Percentiles rank a stretch among this genome's conserved stretches.
These are phyloP conservation scores for Suillus sp. DNA, from an alignment of 768 basidiomycete genomes.

Conservation along the genomic window DNA sequence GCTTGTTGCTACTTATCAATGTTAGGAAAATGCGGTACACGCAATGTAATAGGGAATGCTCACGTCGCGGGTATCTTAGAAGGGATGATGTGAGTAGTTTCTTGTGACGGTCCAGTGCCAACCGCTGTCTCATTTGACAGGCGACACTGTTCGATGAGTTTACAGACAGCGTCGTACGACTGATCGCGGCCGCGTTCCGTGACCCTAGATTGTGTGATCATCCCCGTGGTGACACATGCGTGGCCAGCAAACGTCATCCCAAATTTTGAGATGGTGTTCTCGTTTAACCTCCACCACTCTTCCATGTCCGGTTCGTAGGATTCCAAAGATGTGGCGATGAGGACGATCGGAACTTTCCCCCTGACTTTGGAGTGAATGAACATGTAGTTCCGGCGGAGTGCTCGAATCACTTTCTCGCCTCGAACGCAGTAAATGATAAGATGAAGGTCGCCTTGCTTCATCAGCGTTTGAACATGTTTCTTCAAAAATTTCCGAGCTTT, in stretches of 20 bases:
- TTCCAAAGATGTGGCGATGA: slow-evolving; percentile 37
- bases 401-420: slow-evolving; percentile 27
- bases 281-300: slow-evolving; percentile 41
- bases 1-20: slow-evolving; percentile 14
- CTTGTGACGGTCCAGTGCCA: too few species aligned
- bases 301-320: slow-evolving; percentile 35
- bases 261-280: slow-evolving; percentile 30
- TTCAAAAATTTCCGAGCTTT: slow-evolving; percentile 29
- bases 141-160: neutral
- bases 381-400: slow-evolving; percentile 31
- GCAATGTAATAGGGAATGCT: too few species aligned
- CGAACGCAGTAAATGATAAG: slow-evolving; percentile 38
- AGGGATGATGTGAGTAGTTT: too few species aligned
- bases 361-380: slow-evolving; percentile 33
- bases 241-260: slow-evolving; percentile 10
- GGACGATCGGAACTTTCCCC: slow-evolving; percentile 35
- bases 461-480: slow-evolving; percentile 36
- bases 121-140: neutral
- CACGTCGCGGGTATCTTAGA: too few species aligned
- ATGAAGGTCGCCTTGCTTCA: slow-evolving; percentile 25
- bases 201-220: neutral
- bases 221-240: slow-evolving; percentile 10
- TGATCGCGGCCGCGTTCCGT: neutral
- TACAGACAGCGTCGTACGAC: slow-evolving; percentile 26
- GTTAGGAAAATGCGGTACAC: neutral